Conservation (phyloP, 306 rosid genomes). For the Senna tora region DNA sequence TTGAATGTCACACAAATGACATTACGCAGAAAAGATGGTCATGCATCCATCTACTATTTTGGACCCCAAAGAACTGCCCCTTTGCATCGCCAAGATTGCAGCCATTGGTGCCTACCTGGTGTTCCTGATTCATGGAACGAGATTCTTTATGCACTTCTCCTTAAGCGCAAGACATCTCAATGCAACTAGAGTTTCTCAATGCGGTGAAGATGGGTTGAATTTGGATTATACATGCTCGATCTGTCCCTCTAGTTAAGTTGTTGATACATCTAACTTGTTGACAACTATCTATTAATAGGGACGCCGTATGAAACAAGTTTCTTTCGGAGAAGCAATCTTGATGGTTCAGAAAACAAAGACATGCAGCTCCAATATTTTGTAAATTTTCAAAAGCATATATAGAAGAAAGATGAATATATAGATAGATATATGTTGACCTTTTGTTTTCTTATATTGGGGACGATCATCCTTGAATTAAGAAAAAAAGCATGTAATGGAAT, state of each 20-base stretch:
- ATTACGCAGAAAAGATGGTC: conserved; percentile 77
- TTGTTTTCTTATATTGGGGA: background rate
- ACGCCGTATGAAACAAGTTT: conserved; percentile 27
- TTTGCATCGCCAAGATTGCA: conserved; percentile 77
- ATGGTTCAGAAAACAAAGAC: conserved; percentile 24
- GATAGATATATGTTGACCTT: background rate
- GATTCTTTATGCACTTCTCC: conserved; percentile 73
- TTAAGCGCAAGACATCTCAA: conserved; percentile 51
- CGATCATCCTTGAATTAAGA: background rate
- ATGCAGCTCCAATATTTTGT: conserved; percentile 17
- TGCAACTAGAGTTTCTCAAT: conserved; percentile 39
- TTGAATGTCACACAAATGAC: conserved; percentile 79
- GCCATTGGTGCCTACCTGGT: conserved; percentile 98
- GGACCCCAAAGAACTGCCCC: conserved; percentile 58
- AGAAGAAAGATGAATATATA: conserved; percentile 23
- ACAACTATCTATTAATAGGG: too few relatives aligned
- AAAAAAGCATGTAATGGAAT: background rate
- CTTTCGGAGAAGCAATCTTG: conserved; percentile 29
- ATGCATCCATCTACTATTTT: conserved; percentile 68
- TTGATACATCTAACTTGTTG: conserved; percentile 35
- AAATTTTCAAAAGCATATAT: conserved; percentile 31
- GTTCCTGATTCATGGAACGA: conserved; percentile 95
- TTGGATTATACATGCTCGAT: conserved; percentile 17
- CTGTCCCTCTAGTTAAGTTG: conserved; percentile 30
- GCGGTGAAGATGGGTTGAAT: conserved; percentile 36